Conservation (phyloP, 257 asterid genomes). For the Solanum ossicruentum region DNA sequence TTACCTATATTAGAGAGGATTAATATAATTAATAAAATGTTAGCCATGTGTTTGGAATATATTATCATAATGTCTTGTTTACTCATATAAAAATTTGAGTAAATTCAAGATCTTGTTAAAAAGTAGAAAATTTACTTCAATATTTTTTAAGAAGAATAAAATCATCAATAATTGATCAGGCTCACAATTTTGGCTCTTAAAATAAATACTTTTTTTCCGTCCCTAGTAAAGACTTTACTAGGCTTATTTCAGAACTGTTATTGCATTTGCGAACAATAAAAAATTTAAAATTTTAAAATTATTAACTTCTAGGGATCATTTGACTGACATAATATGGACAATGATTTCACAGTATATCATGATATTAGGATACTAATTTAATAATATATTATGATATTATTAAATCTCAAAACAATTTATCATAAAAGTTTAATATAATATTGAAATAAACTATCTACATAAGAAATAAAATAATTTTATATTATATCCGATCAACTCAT, state of each 20-base stretch:
- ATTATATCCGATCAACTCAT: neutral
- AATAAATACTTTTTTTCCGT: neutral
- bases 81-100: neutral
- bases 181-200: neutral
- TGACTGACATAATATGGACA: neutral
- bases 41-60: neutral
- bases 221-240: too few species aligned
- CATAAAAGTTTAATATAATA: too few species aligned
- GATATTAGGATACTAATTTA: neutral
- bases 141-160: too few species aligned
- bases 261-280: neutral
- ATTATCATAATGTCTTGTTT: neutral
- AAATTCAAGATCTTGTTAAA: neutral
- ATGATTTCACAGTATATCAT: neutral
- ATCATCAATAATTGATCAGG: too few species aligned
- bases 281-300: neutral
- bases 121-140: too few species aligned
- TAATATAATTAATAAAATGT: too few species aligned
- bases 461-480: too few species aligned
- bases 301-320: neutral
- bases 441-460: too few species aligned
- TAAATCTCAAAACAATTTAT: too few species aligned
- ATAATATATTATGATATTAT: too few species aligned
- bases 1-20: neutral
- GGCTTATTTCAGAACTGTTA: neutral